Evolutionary conservation across 768 basidiomycete genomes (phyloP).

Genomic region (Mycena indigotica): DNA sequence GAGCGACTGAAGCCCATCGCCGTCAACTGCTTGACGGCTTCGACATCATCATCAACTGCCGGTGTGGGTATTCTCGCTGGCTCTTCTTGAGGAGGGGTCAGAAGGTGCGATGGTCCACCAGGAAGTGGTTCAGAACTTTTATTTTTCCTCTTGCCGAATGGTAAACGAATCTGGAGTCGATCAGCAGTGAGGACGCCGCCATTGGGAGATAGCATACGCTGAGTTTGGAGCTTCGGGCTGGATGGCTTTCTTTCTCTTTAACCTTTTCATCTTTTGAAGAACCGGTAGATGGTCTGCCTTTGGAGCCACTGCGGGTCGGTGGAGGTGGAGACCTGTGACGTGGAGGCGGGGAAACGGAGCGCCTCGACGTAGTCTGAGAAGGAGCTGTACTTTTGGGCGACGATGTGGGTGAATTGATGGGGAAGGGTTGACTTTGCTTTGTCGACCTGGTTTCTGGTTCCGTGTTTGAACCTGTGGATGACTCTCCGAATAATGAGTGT

Average conservation of each 20-base stretch:
- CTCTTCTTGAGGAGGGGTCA: constrained; percentile 50
- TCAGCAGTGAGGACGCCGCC: background rate
- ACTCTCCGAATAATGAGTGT: constrained; percentile 55
- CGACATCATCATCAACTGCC: constrained; percentile 69
- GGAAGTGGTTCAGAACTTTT: constrained; percentile 52
- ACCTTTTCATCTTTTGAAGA: constrained; percentile 62
- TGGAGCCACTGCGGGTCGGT: constrained; percentile 56
- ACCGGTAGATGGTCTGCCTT: constrained; percentile 59
- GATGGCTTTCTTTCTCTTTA: constrained; percentile 57
- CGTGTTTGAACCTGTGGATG: constrained; percentile 52
- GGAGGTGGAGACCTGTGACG: constrained; percentile 47
- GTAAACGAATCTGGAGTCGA: constrained; percentile 64
- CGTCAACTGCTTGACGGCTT: constrained; percentile 76
- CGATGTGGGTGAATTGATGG: constrained; percentile 14
- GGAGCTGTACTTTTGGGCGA: constrained; percentile 14
- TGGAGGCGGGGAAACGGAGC: constrained; percentile 39
- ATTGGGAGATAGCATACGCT: constrained; percentile 56
- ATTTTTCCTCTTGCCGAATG: constrained; percentile 78
- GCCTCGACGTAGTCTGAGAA: constrained; percentile 27
- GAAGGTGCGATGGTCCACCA: constrained; percentile 40
- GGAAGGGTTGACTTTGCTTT: constrained; percentile 26
- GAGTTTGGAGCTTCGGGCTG: constrained; percentile 67
- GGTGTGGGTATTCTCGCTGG: constrained; percentile 46
- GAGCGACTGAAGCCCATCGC: constrained; percentile 89
- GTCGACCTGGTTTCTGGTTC: constrained; percentile 40